Evolutionary conservation across 306 rosid species (phyloP), one percentile per base, ranked within the genome.

Genomic region (Malus fusca): DNA sequence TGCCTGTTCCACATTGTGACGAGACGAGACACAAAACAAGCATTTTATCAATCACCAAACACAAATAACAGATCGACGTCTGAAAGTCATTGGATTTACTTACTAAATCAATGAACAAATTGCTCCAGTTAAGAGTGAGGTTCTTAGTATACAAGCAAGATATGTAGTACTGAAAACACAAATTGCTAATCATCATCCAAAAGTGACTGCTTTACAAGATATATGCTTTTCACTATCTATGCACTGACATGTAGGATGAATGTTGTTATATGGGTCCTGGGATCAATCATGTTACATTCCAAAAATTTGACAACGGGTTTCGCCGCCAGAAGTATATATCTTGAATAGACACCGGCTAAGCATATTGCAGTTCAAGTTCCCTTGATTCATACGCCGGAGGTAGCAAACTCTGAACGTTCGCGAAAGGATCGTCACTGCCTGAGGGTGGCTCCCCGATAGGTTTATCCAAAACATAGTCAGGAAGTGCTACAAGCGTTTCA

Each of bases 401-500:
- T 72, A 90, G 66, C 60, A 84, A 68, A 64, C 79, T 83, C 43
- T 75, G 85, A 7, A 89, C 71, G 75, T 90, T 76, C 11, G 90
- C 86, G 74, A 95, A 95, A 53, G 82, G 91, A 85, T 88, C 87
- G 67, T 76, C 80, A 25, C 93, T 87, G 21, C 88, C 91, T 28
- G 80, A 14, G 23, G 74, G 84, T 18, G 85, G 84, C 61, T 69
- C 82, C 3, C 42, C 86, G 64, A 92, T 62, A 15, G 97, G 84
- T 33, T 95, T 79, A 82, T 92, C 99, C 92, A 90, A 70, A 35
- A 92, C 93, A 2, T 76, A 82, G 77, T 92, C 97, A 14, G 99
- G 99, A 80, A 95, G 83, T 60, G 93, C 93, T 17, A 82, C 91
- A 4, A 92, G 86, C 73, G 99, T 87, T 81, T 95, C 99, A 40